These are phyloP conservation scores for Candida palmyrensis DNA, from an alignment of 805 yeast species.

Conservation along the genomic window DNA sequence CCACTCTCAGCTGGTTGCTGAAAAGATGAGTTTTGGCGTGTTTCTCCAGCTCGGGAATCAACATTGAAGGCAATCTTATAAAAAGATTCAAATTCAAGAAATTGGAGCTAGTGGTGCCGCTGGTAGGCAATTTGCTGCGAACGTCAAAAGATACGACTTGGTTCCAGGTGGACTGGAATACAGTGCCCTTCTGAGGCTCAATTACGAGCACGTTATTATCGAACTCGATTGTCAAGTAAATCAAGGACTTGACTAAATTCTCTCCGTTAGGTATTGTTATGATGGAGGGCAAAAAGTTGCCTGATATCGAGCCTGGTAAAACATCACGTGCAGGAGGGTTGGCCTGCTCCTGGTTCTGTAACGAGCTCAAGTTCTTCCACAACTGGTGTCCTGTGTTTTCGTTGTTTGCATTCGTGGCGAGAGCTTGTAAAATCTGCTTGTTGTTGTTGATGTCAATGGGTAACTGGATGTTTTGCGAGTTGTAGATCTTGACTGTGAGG, in stretches of 20 bases:
- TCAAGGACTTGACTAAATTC: conserved; percentile 56
- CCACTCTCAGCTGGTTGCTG: conserved; percentile 16
- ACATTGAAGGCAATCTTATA: conserved; percentile 66
- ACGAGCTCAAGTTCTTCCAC: conserved; percentile 21
- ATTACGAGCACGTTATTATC: conserved; percentile 90
- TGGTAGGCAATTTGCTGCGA: conserved; percentile 20
- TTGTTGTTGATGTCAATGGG: conserved; percentile 69
- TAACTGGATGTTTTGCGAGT: conserved; percentile 59
- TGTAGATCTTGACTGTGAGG: conserved; percentile 71
- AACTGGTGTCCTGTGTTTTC: conserved; percentile 24
- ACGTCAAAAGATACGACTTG: conserved; percentile 91
- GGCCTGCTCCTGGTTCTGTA: conserved; percentile 10
- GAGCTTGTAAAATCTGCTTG: conserved; percentile 56
- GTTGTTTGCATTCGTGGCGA: conserved; percentile 49
- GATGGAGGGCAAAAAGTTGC: conserved; percentile 46
- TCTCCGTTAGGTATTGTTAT: conserved; percentile 50
- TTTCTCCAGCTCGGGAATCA: conserved; percentile 41
- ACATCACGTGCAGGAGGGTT: conserved; percentile 16
- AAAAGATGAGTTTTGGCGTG: conserved; percentile 22
- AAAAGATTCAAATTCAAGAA: conserved; percentile 70
- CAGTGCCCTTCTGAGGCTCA: conserved; percentile 81
- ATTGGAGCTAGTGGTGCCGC: conserved; percentile 36
- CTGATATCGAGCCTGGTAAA: conserved; percentile 27
- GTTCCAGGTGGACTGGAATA: conserved; percentile 76
- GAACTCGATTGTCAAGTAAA: conserved; percentile 86